A percentile compares a stretch with the other conserved stretches of the same genome.
These are phyloP conservation scores for Bauhinia variegata DNA, from an alignment of 306 rosid genomes.

Conservation along the genomic window DNA sequence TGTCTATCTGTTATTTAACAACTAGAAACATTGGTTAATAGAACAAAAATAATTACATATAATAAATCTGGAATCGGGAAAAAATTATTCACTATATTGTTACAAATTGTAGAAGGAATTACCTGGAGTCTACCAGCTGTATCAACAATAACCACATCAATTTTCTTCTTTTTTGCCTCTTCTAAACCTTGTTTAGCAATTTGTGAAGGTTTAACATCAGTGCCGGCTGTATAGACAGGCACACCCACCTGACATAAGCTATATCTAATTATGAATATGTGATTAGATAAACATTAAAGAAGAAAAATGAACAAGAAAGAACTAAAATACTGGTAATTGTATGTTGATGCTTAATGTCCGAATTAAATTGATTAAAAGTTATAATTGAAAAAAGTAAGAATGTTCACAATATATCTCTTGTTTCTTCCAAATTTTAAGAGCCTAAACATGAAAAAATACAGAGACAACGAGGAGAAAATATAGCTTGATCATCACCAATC, in stretches of 20 bases:
- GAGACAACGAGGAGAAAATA: constrained; percentile 21
- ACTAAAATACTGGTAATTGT: constrained; percentile 19
- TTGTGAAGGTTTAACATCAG: constrained; percentile 81
- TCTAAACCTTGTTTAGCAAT: constrained; percentile 90
- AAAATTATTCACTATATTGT: constrained; percentile 13
- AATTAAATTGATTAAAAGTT: constrained; percentile 3
- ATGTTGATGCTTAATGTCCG: constrained; percentile 10
- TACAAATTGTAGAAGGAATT: constrained; percentile 30
- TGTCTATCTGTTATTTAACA: constrained; percentile 74
- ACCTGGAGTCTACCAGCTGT: constrained; percentile 99
- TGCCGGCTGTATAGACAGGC: constrained; percentile 90
- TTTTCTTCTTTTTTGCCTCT: constrained; percentile 89
- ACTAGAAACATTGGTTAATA: constrained; percentile 26
- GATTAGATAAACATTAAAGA: constrained; percentile 27
- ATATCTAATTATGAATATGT: constrained; percentile 44
- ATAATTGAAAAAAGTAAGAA: constrained; percentile 25
- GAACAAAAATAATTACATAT: constrained; percentile 12
- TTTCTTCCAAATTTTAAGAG: constrained; percentile 18
- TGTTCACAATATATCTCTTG: background rate
- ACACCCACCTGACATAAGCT: constrained; percentile 82
- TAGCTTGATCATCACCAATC: constrained; percentile 22
- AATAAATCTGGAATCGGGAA: background rate
- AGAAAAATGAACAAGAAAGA: constrained; percentile 6
- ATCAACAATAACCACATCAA: constrained; percentile 90
- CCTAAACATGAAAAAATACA: constrained; percentile 29